A percentile compares a stretch with the other conserved stretches of the same genome.
Evolutionary conservation across 148 eudicot genomes (phyloP).

Genomic region (Persicaria tinctoria): DNA sequence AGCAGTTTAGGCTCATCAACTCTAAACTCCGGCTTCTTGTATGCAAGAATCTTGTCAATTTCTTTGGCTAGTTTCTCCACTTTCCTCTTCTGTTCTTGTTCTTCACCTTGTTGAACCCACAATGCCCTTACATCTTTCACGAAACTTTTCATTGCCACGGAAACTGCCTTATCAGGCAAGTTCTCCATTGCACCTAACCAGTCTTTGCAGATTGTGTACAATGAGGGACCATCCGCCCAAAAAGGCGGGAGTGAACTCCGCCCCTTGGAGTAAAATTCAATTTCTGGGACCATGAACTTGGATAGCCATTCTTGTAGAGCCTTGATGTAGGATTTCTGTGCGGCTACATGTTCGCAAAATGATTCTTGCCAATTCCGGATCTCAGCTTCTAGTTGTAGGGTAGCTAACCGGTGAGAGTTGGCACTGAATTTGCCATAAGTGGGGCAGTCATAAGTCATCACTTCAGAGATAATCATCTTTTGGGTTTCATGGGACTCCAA

Average conservation of each 20-base stretch:
- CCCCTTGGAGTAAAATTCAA: constrained; percentile 45
- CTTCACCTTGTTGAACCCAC: constrained; percentile 87
- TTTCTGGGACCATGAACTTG: constrained; percentile 78
- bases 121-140: constrained; percentile 61
- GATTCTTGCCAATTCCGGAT: constrained; percentile 78
- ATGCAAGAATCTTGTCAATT: constrained; percentile 53
- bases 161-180: constrained; percentile 72
- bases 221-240: constrained; percentile 58
- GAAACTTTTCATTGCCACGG: constrained; percentile 63
- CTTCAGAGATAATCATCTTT: constrained; percentile 75
- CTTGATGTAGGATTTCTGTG: constrained; percentile 67
- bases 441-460: constrained; percentile 70
- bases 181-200: constrained; percentile 64
- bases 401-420: constrained; percentile 75
- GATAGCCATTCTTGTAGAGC: constrained; percentile 83
- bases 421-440: constrained; percentile 76
- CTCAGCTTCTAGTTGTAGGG: constrained; percentile 82
- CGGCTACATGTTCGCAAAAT: constrained; percentile 54
- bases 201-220: constrained; percentile 57
- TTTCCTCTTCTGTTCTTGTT: constrained; percentile 77
- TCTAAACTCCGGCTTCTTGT: constrained; percentile 59
- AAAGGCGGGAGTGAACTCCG: constrained; percentile 23
- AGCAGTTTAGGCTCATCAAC: constrained; percentile 42
- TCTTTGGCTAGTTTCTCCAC: constrained; percentile 71
- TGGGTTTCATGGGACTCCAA: constrained; percentile 93